These are phyloP conservation scores for Pichia californica DNA, from an alignment of 805 yeast species.

Conservation along the genomic window DNA sequence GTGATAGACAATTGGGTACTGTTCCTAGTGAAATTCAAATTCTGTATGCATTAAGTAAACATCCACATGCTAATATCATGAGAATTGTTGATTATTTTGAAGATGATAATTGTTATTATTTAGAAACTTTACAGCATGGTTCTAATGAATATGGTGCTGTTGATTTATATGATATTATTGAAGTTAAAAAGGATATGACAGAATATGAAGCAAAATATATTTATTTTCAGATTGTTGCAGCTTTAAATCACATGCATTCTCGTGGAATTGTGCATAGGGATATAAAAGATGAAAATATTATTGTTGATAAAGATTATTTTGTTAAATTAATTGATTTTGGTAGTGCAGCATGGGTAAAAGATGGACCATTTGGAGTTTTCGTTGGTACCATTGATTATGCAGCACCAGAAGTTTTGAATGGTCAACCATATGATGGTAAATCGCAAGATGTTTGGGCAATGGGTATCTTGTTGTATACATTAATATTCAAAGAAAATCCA, in stretches of 20 bases:
- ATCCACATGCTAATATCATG: slow-evolving; percentile 85
- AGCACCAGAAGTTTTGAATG: slow-evolving; percentile 91
- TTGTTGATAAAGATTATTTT: slow-evolving; percentile 74
- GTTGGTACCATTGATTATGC: slow-evolving; percentile 98
- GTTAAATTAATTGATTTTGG: slow-evolving; percentile 92
- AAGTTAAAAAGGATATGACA: slow-evolving; percentile 71
- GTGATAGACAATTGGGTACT: slow-evolving; percentile 86
- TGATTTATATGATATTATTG: slow-evolving; percentile 89
- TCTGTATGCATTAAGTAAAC: slow-evolving; percentile 69
- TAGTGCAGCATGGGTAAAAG: slow-evolving; percentile 81
- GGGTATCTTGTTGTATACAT: slow-evolving; percentile 84
- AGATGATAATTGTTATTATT: slow-evolving; percentile 80
- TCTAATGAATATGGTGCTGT: slow-evolving; percentile 65
- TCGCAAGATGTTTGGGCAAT: slow-evolving; percentile 98
- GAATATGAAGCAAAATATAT: slow-evolving; percentile 74
- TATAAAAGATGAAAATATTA: slow-evolving; percentile 89
- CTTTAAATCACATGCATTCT: slow-evolving; percentile 73
- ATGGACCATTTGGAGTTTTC: slow-evolving; percentile 95
- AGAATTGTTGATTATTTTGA: slow-evolving; percentile 86
- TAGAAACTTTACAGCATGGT: slow-evolving; percentile 90
- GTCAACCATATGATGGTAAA: slow-evolving; percentile 83
- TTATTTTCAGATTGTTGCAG: slow-evolving; percentile 72
- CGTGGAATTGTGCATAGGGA: slow-evolving; percentile 91
- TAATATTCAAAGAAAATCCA: slow-evolving; percentile 90
- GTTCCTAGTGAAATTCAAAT: slow-evolving; percentile 95